phyloP scores from a whole-genome alignment of 2,329 filamentous ascomycete species.

The Dichotomopilus funicola region DNA sequence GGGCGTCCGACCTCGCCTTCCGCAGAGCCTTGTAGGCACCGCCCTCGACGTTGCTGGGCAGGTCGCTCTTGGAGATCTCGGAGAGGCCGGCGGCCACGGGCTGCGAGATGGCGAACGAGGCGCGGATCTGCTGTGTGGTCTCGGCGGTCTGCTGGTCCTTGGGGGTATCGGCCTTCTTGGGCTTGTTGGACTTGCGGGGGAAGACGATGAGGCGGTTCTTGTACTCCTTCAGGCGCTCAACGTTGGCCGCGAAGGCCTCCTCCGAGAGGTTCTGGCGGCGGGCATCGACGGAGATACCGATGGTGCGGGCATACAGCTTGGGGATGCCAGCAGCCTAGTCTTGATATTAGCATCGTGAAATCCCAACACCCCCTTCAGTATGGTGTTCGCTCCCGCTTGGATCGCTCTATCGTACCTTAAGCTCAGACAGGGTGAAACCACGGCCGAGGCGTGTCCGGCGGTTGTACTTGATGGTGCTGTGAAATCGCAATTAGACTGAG shows the following conservation, averaged over 20 bases:
- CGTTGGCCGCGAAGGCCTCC: conserved; percentile 91
- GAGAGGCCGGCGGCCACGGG: conserved; percentile 58
- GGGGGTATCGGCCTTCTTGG: conserved; percentile 85
- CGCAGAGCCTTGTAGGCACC: conserved; percentile 84
- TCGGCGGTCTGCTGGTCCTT: conserved; percentile 59
- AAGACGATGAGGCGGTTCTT: conserved; percentile 93
- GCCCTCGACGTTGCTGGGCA: conserved; percentile 69
- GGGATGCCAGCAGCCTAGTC: conserved; percentile 84
- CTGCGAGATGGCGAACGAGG: conserved; percentile 48
- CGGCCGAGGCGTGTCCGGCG: conserved; percentile 91
- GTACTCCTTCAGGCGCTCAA: conserved; percentile 97
- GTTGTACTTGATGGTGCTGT: conserved; percentile 79
- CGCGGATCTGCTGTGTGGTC: conserved; percentile 54
- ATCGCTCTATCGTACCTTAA: conserved; percentile 68
- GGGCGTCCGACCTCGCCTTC: conserved; percentile 74
- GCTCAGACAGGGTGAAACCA: conserved; percentile 94
- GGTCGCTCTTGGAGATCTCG: conserved; percentile 75
- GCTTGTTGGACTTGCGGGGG: conserved; percentile 87
- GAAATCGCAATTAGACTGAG: conserved; percentile 11
- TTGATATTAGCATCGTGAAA: conserved; percentile 5
- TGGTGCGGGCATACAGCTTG: conserved; percentile 87
- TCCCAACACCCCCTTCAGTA: not conserved
- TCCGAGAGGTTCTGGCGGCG: conserved; percentile 96
- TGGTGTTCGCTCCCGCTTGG: not conserved
- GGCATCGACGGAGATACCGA: conserved; percentile 94